A percentile compares a stretch with the other conserved stretches of the same genome.
Evolutionary conservation across 2,329 filamentous ascomycete genomes (phyloP).

Genomic region (Lachnellula subtilissima): DNA sequence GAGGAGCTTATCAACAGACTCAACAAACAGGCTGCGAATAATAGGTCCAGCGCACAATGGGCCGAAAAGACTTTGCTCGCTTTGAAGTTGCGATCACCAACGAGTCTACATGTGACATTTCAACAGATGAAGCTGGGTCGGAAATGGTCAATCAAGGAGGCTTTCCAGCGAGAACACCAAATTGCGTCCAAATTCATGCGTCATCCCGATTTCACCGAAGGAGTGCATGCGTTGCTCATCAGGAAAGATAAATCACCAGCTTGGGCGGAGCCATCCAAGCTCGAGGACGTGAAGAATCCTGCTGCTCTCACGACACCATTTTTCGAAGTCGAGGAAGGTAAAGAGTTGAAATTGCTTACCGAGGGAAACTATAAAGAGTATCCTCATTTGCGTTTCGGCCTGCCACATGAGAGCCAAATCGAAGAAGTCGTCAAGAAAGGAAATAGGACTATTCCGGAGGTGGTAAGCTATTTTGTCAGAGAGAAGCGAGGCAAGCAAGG

Average conservation of each 20-base stretch:
- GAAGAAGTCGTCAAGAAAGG: slow-evolving; percentile 39
- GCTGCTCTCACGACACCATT: slow-evolving; percentile 57
- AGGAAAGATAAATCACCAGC: slow-evolving; percentile 50
- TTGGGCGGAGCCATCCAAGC: slow-evolving; percentile 68
- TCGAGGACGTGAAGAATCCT: slow-evolving; percentile 59
- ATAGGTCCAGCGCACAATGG: slow-evolving; percentile 57
- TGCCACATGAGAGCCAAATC: slow-evolving; percentile 68
- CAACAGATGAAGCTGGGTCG: slow-evolving; percentile 73
- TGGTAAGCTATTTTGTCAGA: slow-evolving; percentile 59
- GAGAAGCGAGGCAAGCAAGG: slow-evolving; percentile 62
- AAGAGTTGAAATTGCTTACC: slow-evolving; percentile 57
- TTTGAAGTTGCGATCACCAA: slow-evolving; percentile 76
- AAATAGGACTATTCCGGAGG: slow-evolving; percentile 46
- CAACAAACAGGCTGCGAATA: slow-evolving; percentile 29
- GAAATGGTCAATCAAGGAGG: slow-evolving; percentile 74
- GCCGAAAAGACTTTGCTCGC: slow-evolving; percentile 71
- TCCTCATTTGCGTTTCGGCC: slow-evolving; percentile 58
- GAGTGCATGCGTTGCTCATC: slow-evolving; percentile 77
- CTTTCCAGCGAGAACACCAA: slow-evolving; percentile 80
- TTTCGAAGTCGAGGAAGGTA: slow-evolving; percentile 50
- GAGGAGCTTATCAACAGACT: slow-evolving; percentile 62
- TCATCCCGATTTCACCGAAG: slow-evolving; percentile 85
- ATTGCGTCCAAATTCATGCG: slow-evolving; percentile 87
- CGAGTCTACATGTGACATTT: slow-evolving; percentile 77
- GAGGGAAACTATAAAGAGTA: slow-evolving; percentile 64